A percentile compares a stretch with the other conserved stretches of the same genome.
Evolutionary conservation across 1,284 basidiomycete species (phyloP).

Genomic region (Xerocomus tenax): DNA sequence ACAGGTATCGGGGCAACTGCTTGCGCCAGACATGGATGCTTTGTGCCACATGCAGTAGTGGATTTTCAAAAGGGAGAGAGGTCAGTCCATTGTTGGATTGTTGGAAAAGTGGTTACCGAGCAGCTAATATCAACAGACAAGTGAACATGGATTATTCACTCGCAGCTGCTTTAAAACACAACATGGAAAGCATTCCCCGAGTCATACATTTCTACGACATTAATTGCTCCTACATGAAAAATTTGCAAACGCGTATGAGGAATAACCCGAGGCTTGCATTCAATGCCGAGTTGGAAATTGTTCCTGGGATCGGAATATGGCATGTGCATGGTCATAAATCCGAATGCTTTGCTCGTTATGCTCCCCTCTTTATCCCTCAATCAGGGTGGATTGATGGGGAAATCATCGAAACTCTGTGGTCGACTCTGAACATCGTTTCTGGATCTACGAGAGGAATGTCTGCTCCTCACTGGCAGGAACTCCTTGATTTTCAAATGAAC

Average conservation of each 20-base stretch:
- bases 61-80: neutral
- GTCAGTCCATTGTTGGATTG: too few species aligned
- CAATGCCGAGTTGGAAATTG: neutral
- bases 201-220: constrained; percentile 10
- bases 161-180: constrained; percentile 6
- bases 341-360: constrained; percentile 5
- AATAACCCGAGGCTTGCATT: neutral
- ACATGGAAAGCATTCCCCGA: neutral
- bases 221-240: constrained; percentile 10
- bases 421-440: constrained; percentile 1
- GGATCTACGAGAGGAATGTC: constrained; percentile 1
- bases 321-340: constrained; percentile 11
- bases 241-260: neutral
- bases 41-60: neutral
- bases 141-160: constrained; percentile 21
- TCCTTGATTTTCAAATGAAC: constrained; percentile 11
- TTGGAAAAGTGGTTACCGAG: too few species aligned
- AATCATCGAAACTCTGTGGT: constrained; percentile 8
- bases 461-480: too few species aligned
- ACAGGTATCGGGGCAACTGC: neutral
- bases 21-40: neutral
- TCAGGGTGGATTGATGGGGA: neutral
- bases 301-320: constrained; percentile 9
- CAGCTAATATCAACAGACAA: too few species aligned
- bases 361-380: neutral